Percentiles rank a stretch among this genome's conserved stretches.
Evolutionary conservation across 352 stramenopile genomes (phyloP).

Genomic region (Thraustochytrium sp.): DNA sequence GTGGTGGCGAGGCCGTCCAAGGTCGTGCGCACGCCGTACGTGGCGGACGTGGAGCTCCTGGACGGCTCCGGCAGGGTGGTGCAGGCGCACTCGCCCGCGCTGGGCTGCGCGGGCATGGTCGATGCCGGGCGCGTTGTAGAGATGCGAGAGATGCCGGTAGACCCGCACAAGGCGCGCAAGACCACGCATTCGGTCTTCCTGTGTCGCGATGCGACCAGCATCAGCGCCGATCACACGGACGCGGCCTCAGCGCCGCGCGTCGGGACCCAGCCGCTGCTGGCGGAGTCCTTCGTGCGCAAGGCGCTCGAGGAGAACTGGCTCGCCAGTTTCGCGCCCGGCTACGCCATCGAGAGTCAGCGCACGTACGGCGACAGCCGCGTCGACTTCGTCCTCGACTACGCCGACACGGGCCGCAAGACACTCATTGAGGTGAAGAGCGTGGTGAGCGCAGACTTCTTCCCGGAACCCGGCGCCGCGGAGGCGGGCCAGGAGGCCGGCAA

Average conservation of each 20-base stretch:
- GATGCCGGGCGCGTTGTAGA: neutral
- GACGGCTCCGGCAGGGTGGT: neutral
- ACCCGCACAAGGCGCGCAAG: neutral
- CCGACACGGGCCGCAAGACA: neutral
- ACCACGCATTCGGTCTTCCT: neutral
- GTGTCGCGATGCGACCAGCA: neutral
- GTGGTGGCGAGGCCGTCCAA: neutral
- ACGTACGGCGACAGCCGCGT: constrained; percentile 5
- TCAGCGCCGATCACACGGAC: neutral
- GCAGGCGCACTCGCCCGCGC: neutral
- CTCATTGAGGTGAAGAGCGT: constrained; percentile 17
- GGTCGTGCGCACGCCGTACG: neutral
- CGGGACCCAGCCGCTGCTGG: neutral
- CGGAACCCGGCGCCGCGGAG: too few relatives aligned
- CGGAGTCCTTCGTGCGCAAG: constrained; percentile 7
- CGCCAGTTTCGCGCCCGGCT: neutral
- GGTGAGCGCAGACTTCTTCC: neutral
- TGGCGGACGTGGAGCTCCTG: neutral
- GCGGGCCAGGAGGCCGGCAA: too few relatives aligned
- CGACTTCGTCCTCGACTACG: constrained; percentile 4
- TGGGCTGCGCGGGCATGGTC: neutral
- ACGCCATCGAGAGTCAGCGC: neutral
- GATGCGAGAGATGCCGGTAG: neutral
- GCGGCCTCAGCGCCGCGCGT: neutral
- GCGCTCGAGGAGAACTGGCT: neutral